A percentile compares a stretch with the other conserved stretches of the same genome.
phyloP scores from a whole-genome alignment of 2,329 filamentous ascomycete genomes.

The Incumbomyces lentus region DNA sequence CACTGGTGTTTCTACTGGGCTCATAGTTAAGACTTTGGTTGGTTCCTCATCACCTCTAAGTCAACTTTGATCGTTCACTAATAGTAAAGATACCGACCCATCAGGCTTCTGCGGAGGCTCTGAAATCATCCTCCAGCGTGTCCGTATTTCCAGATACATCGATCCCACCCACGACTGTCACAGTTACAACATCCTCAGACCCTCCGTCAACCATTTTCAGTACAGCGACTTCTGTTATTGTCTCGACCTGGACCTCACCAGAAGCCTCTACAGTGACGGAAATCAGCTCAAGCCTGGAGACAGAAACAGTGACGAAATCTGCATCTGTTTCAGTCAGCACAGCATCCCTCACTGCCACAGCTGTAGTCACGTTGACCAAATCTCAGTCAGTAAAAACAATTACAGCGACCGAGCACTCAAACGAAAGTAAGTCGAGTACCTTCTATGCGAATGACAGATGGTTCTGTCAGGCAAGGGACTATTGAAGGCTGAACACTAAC shows the following conservation, averaged over 20 bases:
- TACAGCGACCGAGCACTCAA: background rate
- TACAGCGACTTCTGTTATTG: background rate
- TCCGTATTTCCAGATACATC: background rate
- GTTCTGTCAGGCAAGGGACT: no score
- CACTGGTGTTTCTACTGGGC: background rate
- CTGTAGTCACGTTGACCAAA: background rate
- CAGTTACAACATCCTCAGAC: background rate
- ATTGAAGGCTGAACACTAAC: no score
- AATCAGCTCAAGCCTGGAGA: background rate
- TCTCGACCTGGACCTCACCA: background rate
- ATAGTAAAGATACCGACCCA: background rate
- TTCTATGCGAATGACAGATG: no score
- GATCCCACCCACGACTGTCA: background rate
- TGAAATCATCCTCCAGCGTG: background rate
- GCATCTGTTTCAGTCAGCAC: background rate
- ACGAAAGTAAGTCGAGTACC: background rate
- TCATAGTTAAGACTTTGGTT: slow-evolving; percentile 2
- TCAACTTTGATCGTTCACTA: background rate
- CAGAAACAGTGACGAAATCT: background rate
- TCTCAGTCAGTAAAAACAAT: background rate
- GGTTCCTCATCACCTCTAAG: background rate
- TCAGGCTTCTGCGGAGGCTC: background rate
- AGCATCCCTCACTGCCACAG: background rate
- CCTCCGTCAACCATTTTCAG: background rate
- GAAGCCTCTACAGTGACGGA: background rate